phyloP scores from a whole-genome alignment of 768 basidiomycete species.

The Sarcomyxa edulis region DNA sequence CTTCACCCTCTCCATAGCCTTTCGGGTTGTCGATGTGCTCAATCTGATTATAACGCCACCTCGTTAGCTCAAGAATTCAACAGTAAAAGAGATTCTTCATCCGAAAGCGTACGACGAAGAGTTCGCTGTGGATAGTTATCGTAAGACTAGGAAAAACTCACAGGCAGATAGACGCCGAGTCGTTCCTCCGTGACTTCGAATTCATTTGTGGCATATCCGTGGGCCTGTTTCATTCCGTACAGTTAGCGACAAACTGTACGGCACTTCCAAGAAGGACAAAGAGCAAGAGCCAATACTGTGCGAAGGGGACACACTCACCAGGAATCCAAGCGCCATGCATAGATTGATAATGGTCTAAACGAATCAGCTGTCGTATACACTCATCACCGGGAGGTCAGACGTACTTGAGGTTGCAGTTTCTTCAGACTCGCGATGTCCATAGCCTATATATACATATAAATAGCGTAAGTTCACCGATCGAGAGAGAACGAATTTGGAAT shows the following conservation, averaged over 20 bases:
- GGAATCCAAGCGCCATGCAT: conserved; percentile 86
- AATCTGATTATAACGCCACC: conserved; percentile 33
- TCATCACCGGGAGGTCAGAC: conserved; percentile 7
- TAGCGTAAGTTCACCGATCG: too few species aligned
- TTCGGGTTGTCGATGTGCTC: conserved; percentile 94
- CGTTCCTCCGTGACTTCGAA: conserved; percentile 85
- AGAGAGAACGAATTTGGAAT: too few species aligned
- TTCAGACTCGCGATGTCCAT: conserved; percentile 79
- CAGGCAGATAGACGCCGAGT: conserved; percentile 81
- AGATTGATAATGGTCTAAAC: conserved; percentile 79
- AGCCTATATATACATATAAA: too few species aligned
- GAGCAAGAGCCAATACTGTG: neutral
- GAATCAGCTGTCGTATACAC: neutral
- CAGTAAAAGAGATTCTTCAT: too few species aligned
- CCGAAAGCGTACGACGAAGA: too few species aligned
- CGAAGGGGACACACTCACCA: conserved; percentile 38
- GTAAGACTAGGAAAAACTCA: conserved; percentile 24
- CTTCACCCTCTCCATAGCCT: conserved; percentile 81
- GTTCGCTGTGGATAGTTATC: neutral
- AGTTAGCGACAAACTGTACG: too few species aligned
- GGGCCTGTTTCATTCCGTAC: conserved; percentile 46
- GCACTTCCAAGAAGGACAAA: too few species aligned
- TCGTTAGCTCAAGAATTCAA: neutral
- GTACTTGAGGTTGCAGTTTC: conserved; percentile 63
- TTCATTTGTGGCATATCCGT: conserved; percentile 77